phyloP scores from a whole-genome alignment of 805 yeast genomes.

The Kodamaea jinghongensis region DNA sequence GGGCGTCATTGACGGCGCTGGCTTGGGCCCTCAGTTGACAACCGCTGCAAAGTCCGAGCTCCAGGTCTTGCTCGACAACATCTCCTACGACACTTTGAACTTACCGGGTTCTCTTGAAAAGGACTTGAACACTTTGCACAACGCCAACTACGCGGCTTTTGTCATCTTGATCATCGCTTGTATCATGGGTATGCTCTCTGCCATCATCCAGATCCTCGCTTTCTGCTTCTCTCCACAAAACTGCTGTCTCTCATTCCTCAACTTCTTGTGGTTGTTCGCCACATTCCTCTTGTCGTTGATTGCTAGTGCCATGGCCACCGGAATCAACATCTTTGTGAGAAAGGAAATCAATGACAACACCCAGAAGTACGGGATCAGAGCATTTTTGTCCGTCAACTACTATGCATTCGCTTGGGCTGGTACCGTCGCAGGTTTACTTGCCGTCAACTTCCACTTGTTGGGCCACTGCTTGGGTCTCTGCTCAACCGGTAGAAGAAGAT shows the following conservation, averaged over 20 bases:
- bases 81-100: conserved; percentile 31
- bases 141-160: conserved; percentile 57
- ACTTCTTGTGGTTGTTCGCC: conserved; percentile 41
- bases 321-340: conserved; percentile 49
- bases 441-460: conserved; percentile 30
- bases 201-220: conserved; percentile 45
- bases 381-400: conserved; percentile 48
- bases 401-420: conserved; percentile 67
- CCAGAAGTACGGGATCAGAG: conserved; percentile 51
- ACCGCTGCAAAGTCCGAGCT: conserved; percentile 17
- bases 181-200: conserved; percentile 42
- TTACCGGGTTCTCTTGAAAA: conserved; percentile 55
- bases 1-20: conserved; percentile 22
- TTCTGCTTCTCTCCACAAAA: conserved; percentile 42
- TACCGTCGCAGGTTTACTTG: conserved; percentile 37
- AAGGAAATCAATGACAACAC: conserved; percentile 49
- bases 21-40: conserved; percentile 17
- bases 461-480: conserved; percentile 44
- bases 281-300: conserved; percentile 45
- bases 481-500: conserved; percentile 29
- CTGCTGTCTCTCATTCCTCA: conserved; percentile 46
- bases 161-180: conserved; percentile 28
- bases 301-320: conserved; percentile 61
- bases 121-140: conserved; percentile 44
- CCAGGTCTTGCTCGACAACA: conserved; percentile 19